These are phyloP conservation scores for Cordyceps fumosorosea DNA, from an alignment of 2,329 filamentous ascomycete species.

Conservation along the genomic window DNA sequence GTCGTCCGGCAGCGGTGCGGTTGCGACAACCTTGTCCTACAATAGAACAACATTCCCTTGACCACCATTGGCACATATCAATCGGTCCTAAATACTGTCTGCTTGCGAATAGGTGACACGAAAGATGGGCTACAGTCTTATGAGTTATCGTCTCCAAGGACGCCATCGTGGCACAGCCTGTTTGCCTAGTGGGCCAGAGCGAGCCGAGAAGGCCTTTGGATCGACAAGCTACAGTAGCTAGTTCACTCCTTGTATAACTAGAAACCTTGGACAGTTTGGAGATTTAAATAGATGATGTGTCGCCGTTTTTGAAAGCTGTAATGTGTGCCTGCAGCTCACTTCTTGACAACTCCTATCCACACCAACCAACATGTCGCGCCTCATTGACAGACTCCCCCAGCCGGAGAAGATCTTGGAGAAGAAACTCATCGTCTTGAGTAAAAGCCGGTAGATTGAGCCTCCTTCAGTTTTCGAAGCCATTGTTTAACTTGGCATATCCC, in stretches of 20 bases:
- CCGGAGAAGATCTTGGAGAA: slow-evolving; percentile 25
- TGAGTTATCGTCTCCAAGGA: not conserved
- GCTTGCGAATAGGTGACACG: not conserved
- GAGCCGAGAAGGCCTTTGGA: not conserved
- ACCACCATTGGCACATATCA: not conserved
- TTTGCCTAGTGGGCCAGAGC: not conserved
- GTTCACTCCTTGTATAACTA: not conserved
- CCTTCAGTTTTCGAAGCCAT: not conserved
- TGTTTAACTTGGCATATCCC: not conserved
- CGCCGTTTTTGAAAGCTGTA: not conserved
- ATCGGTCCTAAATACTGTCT: not conserved
- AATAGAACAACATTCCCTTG: not conserved
- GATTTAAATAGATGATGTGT: not conserved
- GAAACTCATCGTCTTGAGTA: slow-evolving; percentile 31
- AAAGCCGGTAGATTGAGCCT: slow-evolving; percentile 26
- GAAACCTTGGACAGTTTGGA: not conserved
- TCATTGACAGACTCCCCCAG: slow-evolving; percentile 27
- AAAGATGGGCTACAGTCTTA: not conserved
- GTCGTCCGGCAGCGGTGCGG: not conserved
- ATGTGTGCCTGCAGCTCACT: not conserved
- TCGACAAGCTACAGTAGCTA: not conserved
- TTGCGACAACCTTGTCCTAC: not conserved
- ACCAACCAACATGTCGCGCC: slow-evolving; percentile 25
- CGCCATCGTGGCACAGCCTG: not conserved
- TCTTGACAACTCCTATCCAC: not conserved